Evolutionary conservation across 345 rosid species (phyloP), one percentile per base, ranked within the genome.

Genomic region (Trapa incisa): DNA sequence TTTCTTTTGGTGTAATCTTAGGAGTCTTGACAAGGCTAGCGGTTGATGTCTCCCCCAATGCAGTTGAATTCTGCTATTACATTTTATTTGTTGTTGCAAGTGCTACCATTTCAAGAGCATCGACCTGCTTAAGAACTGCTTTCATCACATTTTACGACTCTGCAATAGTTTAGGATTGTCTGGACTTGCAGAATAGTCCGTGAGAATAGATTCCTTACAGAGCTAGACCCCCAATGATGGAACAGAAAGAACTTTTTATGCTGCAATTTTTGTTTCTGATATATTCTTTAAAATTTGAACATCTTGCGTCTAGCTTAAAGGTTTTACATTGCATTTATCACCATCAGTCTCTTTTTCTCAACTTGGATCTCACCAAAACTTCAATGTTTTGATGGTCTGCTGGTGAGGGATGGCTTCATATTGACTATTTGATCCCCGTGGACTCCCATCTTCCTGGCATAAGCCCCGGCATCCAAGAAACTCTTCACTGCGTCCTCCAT

Each of bases 341-440:
- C 60, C 60, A 54, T n/a, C 9, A 10, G 4, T n/a, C 5, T 54
- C 54, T 14, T 22, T 50, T 50, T 3, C 12, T 16, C 4, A 10
- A 22, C 32, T n/a, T 47, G 37, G 58, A 60, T 38, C 14, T 2
- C 2, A 17, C 38, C 4, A n/a, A 22, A 22, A 22, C 32, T 56
- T 71, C 64, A 60, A 65, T 84, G 68, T 47, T 76, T 50, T 3
- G 80, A 66, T 48, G 82, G 68, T 81, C 91, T 83, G 37, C 87
- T 82, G 47, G 96, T 92, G 45, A 92, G 88, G 33, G 96, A 87
- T 54, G 96, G 85, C 73, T 70, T 93, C 97, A 93, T 93, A 70
- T 82, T 86, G 13, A 93, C 88, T 74, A 83, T 79, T 60, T 88
- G 89, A 50, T 93, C 88, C 15, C 73, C 77, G 72, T 86, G 84